A percentile compares a stretch with the other conserved stretches of the same genome.
These are phyloP conservation scores for Cyberlindnera xylosilytica DNA, from an alignment of 805 yeast species.

Conservation along the genomic window DNA sequence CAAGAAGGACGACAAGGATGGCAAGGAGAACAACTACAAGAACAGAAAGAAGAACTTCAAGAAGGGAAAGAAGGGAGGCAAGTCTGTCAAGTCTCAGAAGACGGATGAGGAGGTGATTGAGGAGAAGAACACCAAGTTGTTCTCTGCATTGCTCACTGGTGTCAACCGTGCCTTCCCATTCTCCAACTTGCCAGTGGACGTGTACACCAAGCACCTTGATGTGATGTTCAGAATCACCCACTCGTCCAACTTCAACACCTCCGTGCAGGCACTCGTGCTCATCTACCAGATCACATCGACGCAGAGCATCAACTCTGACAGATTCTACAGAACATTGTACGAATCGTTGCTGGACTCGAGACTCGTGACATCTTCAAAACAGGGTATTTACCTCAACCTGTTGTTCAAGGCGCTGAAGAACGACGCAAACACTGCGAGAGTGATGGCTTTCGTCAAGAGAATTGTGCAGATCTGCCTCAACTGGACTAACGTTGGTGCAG, in stretches of 20 bases:
- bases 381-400: conserved; percentile 85
- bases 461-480: conserved; percentile 78
- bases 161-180: conserved; percentile 95
- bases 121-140: conserved; percentile 80
- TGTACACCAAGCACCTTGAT: conserved; percentile 73
- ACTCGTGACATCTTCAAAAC: conserved; percentile 82
- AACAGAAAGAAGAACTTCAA: conserved; percentile 74
- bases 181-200: conserved; percentile 67
- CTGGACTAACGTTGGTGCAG: conserved; percentile 87
- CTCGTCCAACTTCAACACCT: conserved; percentile 89
- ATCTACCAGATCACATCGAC: conserved; percentile 73
- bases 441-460: conserved; percentile 88
- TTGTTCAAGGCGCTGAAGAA: conserved; percentile 77
- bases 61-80: conserved; percentile 86
- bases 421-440: conserved; percentile 60
- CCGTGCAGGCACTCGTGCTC: conserved; percentile 86
- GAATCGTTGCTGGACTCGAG: conserved; percentile 87
- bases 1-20: conserved; percentile 33
- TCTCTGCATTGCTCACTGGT: conserved; percentile 91
- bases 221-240: conserved; percentile 89
- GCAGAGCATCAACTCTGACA: conserved; percentile 54
- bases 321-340: conserved; percentile 85
- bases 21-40: conserved; percentile 47
- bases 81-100: conserved; percentile 64
- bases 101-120: conserved; percentile 62